These are phyloP conservation scores for Coprinopsis sp. DNA, from an alignment of 768 basidiomycete species.

Conservation along the genomic window DNA sequence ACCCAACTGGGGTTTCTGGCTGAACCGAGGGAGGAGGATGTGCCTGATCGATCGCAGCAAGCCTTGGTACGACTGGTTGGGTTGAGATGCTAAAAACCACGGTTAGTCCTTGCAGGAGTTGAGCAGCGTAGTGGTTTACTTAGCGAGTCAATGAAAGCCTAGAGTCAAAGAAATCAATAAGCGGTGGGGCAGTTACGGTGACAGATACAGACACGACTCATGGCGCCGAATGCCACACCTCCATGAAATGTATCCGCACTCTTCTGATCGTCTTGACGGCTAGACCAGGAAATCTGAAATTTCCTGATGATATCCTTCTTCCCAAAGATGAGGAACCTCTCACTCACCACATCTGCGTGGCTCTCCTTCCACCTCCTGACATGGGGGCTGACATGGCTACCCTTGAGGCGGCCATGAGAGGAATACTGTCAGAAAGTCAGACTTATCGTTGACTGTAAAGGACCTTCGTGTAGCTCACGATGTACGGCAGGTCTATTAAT, in stretches of 20 bases:
- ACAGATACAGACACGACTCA: slow-evolving; percentile 60
- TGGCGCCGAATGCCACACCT: slow-evolving; percentile 68
- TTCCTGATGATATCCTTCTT: background rate
- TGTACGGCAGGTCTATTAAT: slow-evolving; percentile 42
- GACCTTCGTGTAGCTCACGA: slow-evolving; percentile 27
- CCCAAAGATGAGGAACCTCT: background rate
- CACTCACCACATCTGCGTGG: slow-evolving; percentile 62
- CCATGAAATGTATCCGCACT: slow-evolving; percentile 66
- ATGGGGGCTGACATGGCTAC: slow-evolving; percentile 32
- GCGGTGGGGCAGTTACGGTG: background rate
- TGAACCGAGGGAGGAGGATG: slow-evolving; percentile 55
- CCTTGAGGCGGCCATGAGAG: slow-evolving; percentile 50
- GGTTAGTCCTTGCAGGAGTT: too few relatives aligned
- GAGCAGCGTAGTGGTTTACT: too few relatives aligned
- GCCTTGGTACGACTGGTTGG: slow-evolving; percentile 61
- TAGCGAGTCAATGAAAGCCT: slow-evolving; percentile 61
- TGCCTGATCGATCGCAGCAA: slow-evolving; percentile 51
- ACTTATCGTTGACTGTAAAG: background rate
- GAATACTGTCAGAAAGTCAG: slow-evolving; percentile 40
- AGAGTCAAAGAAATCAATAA: background rate
- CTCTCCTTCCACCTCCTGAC: slow-evolving; percentile 43
- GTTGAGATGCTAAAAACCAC: slow-evolving; percentile 35
- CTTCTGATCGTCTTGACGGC: slow-evolving; percentile 65
- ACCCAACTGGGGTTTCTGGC: slow-evolving; percentile 69
- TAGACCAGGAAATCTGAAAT: slow-evolving; percentile 65